Base-by-base conservation (phyloP, 108 stramenopile species). In the Cyclotella choctawhatcheeana region DNA sequence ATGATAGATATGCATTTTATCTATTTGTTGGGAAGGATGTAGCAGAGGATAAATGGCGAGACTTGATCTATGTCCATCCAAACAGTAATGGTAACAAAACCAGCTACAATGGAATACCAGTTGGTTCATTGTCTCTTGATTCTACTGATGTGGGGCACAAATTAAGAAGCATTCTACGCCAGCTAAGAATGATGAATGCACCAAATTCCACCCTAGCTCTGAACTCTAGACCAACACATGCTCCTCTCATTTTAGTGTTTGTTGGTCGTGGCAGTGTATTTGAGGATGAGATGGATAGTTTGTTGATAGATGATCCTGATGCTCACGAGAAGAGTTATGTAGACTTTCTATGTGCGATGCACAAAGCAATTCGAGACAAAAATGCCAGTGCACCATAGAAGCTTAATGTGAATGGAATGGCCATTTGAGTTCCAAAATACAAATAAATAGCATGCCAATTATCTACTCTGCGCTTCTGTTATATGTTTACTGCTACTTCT, bases 251-350 rank as follows among this genome's bases (percentile, higher is more conserved):
- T 26, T 61, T 77, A 54, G 81, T 83, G 26, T 71, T 83, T 35
- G 73, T 76, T 32, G 79, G 82, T 3, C 67, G 65, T 10, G 77
- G 85, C 25, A 83, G 71, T 32, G 73, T 78, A 37, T 78, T 73
- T 63, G 85, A 85, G 64, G 79, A 70, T 31, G 70, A 83, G 55
- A 72, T 82, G 53, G 69, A 74, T 52, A 70, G 68, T 52, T 58
- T 87, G 51, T 67, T 87, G 58, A 77, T 87, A n/a, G 86, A 87
- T 51, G 86, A 87, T 64, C 64, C 67, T 22, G 78, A 82, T 29
- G 44, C 21, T 35, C 72, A 84, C 56, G 84, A 82, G 18, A 70
- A 62, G 50, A 58, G 62, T 32, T 87, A 87, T 59, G 81, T 82
- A 53, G 86, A 87, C 64, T 87, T 84, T 33, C 53, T 87, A 5